Base-by-base conservation (phyloP, 257 asterid genomes). In the Fraxinus excelsior region DNA sequence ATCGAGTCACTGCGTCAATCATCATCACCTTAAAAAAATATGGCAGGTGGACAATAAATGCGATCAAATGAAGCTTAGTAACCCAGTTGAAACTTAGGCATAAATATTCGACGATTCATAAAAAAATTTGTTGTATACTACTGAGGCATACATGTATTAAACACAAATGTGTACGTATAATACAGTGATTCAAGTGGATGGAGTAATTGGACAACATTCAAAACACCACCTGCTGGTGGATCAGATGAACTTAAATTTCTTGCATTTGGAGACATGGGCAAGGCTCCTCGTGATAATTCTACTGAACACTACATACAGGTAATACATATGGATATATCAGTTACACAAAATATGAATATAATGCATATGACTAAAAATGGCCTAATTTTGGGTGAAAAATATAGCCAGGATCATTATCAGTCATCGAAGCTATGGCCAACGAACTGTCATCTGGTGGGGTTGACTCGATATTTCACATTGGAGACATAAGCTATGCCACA, bases 191-290 rank as follows among this genome's bases (percentile, higher is more conserved):
- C 90, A 67, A 80, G 73, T 28, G 97, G 98, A 77, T 92, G 97
- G 97, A 94, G 98, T 76, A 78, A 80, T 58, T 58, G 84, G 74
- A 82, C 78, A 13, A 85, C 56, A 21, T 91, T 90, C 64, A 91
- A 42, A 80, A 92, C 98, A 21, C 91, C 97, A 56, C 88, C 97
- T 0, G 90, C 91, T 14, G 89, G 87, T 1, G 98, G 97, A 79
- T 74, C 91, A n/a, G 70, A 86, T 60, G 93, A 86, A 62, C 79
- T 94, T 25, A 82, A 51, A 42, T 89, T 92, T 74, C 79, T 92
- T 76, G 91, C 97, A 62, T 94, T 74, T 78, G 98, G 97, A 29
- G 98, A 94, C 42, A 94, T 94, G 98, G 98, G 98, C 19, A 94
- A 92, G 80, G 86, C 97, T 23, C 97, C 98, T 28, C 91, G 87